These are phyloP conservation scores for Botryosphaeria dothidea DNA, from an alignment of 2,329 filamentous ascomycete genomes.

Conservation along the genomic window DNA sequence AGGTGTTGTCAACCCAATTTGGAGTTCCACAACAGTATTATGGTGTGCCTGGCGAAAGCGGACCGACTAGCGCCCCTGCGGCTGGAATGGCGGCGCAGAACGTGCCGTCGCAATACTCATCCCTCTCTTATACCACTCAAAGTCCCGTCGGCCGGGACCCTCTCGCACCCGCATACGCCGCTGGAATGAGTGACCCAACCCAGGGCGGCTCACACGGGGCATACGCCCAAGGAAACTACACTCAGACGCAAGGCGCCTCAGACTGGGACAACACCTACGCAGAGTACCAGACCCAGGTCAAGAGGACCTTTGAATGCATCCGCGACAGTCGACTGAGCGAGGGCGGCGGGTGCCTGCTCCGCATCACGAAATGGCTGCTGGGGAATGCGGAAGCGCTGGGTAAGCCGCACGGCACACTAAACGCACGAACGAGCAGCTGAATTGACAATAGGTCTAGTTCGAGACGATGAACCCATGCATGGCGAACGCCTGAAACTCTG, in stretches of 20 bases:
- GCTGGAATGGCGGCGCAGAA: slow-evolving; percentile 60
- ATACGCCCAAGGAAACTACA: slow-evolving; percentile 35
- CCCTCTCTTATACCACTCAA: slow-evolving; percentile 61
- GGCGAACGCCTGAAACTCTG: slow-evolving; percentile 79
- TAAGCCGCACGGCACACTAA: slow-evolving; percentile 36
- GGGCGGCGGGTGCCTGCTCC: slow-evolving; percentile 59
- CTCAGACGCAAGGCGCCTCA: slow-evolving; percentile 45
- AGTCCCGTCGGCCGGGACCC: slow-evolving; percentile 56
- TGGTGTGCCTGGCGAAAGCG: slow-evolving; percentile 55
- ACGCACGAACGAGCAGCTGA: slow-evolving; percentile 39
- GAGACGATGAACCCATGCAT: slow-evolving; percentile 77
- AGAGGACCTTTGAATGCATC: slow-evolving; percentile 71
- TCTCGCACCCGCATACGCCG: slow-evolving; percentile 53
- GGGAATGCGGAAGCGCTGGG: slow-evolving; percentile 66
- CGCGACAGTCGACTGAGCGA: slow-evolving; percentile 62
- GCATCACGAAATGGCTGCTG: slow-evolving; percentile 67
- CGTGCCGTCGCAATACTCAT: slow-evolving; percentile 65
- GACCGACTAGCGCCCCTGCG: slow-evolving; percentile 60
- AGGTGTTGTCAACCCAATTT: slow-evolving; percentile 71
- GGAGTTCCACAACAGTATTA: slow-evolving; percentile 77
- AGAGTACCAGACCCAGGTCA: slow-evolving; percentile 57
- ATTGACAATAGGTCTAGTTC: slow-evolving; percentile 69
- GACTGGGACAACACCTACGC: slow-evolving; percentile 69
- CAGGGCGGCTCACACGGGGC: slow-evolving; percentile 43
- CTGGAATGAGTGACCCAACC: slow-evolving; percentile 54